Evolutionary conservation across 257 asterid species (phyloP), one percentile per base, ranked within the genome.

Genomic region (Plantago major): DNA sequence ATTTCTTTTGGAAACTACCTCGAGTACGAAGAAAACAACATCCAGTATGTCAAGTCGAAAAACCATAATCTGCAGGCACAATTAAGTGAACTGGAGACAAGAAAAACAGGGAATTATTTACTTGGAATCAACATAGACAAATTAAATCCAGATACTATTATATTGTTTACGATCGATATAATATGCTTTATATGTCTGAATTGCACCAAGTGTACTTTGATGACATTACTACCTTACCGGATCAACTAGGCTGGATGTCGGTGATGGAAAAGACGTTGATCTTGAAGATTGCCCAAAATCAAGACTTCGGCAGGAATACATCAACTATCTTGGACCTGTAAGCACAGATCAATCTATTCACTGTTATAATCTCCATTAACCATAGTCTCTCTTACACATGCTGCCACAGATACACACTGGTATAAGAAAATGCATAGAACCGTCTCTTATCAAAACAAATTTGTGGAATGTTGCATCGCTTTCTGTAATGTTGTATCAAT

Each of bases 291-390:
- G 94, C 71, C 76, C 86, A 2, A 74, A 88, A 66, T 66, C 89
- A 51, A 79, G 68, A 68, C 89, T 89, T 47, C 84, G 82, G 22
- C 68, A 72, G 42, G 86, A 84, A 52, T 78, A 84, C 73, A 84
- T 86, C 78, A 79, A 60, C 52, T 89, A 89, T 72, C 83, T 84
- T 16, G 95, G 92, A 71, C 95, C 94, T 10, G 95, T 87, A 84
- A 12, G 88, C 42, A 19, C 52, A 37, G 18, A 42, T 42, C 47
- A 55, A 43, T 30, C 12, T 37, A 43, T 58, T 46, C 14, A 10
- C 22, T 40, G 42, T 56, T 38, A 42, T 19, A 57, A 38, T 40
- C 26, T 40, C 26, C 62, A 57, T 16, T 12, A 15, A 38, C 44
- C n/a, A 28, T 43, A 3, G 45, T 38, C n/a, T 38, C 47, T 37